These are phyloP conservation scores for Solanum virginianum DNA, from an alignment of 257 asterid species.

Conservation along the genomic window DNA sequence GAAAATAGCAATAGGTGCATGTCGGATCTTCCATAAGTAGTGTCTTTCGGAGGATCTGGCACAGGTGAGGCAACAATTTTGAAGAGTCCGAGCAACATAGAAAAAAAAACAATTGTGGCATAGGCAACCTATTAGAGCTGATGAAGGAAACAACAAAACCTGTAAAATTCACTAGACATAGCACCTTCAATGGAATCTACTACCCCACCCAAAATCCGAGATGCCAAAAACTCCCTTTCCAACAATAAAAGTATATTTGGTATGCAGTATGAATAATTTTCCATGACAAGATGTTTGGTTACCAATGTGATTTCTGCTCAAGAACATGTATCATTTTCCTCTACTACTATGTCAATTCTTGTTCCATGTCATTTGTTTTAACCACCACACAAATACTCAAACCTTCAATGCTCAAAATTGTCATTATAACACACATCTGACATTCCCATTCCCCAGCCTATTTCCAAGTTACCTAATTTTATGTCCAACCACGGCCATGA, in stretches of 20 bases:
- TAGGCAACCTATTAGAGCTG: not conserved
- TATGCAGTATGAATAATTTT: not conserved
- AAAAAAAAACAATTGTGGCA: not conserved
- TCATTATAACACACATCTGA: not conserved
- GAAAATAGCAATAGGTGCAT: not conserved
- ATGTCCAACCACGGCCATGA: not conserved
- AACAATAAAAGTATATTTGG: not conserved
- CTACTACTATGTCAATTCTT: not conserved
- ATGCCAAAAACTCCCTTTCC: not conserved
- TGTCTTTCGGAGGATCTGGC: not conserved
- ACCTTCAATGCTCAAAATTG: not conserved
- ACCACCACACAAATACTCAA: not conserved
- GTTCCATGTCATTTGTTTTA: not conserved
- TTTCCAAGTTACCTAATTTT: not conserved
- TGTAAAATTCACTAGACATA: not conserved
- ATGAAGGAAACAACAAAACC: not conserved
- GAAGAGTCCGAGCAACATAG: not conserved
- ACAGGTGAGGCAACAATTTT: not conserved
- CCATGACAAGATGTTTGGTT: not conserved
- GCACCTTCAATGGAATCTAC: not conserved
- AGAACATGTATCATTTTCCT: not conserved
- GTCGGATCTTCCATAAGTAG: not conserved
- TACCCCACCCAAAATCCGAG: not conserved
- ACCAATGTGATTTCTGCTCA: not conserved
- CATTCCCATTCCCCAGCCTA: not conserved